A percentile compares a stretch with the other conserved stretches of the same genome.
These are phyloP conservation scores for Penicillium nucicola DNA, from an alignment of 495 filamentous ascomycete species.

Conservation along the genomic window DNA sequence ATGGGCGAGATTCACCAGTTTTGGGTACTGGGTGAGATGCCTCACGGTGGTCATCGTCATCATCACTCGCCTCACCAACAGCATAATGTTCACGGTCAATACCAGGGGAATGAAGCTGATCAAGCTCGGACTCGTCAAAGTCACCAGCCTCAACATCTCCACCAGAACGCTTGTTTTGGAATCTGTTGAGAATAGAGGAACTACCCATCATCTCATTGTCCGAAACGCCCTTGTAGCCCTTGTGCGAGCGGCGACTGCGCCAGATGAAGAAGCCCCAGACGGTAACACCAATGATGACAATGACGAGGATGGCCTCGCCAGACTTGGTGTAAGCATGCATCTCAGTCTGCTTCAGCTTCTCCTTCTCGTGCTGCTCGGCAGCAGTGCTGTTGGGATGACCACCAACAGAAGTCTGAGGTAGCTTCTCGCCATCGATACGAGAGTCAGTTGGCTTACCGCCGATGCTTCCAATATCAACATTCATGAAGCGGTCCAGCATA, in stretches of 20 bases:
- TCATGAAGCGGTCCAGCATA: constrained; percentile 96
- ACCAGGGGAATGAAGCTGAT: constrained; percentile 61
- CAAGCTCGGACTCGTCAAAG: constrained; percentile 86
- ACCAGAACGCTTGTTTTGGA: constrained; percentile 45
- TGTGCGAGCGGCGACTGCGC: constrained; percentile 60
- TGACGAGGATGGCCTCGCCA: constrained; percentile 82
- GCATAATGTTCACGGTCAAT: constrained; percentile 39
- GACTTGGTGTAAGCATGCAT: constrained; percentile 92
- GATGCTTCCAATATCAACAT: constrained; percentile 87
- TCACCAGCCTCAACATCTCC: constrained; percentile 77
- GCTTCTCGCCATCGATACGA: constrained; percentile 84
- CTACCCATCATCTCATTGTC: constrained; percentile 23
- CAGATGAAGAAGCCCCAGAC: constrained; percentile 86
- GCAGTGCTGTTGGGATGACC: constrained; percentile 78
- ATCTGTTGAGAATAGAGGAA: constrained; percentile 32
- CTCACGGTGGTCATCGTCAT: constrained; percentile 24
- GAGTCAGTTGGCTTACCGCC: constrained; percentile 82
- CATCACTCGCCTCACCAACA: constrained; percentile 43
- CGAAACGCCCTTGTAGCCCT: constrained; percentile 47
- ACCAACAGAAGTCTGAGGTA: constrained; percentile 79
- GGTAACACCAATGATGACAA: constrained; percentile 74
- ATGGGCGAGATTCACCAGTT: background rate
- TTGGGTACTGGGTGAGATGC: constrained; percentile 4
- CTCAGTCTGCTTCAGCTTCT: constrained; percentile 78
- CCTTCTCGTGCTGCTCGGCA: constrained; percentile 68